Base-by-base conservation (phyloP, 1,139 yeast genomes). In the Debaryomyces udenii region DNA sequence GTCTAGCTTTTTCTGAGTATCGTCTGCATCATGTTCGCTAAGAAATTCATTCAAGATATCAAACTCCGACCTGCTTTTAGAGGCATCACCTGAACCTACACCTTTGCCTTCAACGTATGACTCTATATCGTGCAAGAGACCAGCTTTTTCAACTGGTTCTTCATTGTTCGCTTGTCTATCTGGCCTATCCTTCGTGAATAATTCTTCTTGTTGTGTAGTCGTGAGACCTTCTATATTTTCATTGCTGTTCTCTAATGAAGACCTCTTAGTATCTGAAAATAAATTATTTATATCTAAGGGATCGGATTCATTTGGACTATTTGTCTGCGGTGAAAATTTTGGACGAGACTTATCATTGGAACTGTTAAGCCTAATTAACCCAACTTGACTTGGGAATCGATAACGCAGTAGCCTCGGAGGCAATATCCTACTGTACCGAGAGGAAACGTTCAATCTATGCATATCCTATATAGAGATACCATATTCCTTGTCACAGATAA, bases 41-140 rank as follows among this genome's bases (percentile, higher is more conserved):
- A 38, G 26, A 27, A 38, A 38, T 10, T 32, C 32, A 18, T 31
- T 38, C 15, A 38, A 31, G 18, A 38, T 26, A 16, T 38, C 36
- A 26, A 32, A 37, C 24, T 34, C 37, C 4, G 37, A 34, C 17
- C 24, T 17, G 9, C 15, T 29, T 26, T 24, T 17, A 3, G 30
- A 16, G 11, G 20, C 9, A 3, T n/a, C 16, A 16, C 14, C 22
- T 16, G 26, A 23, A 11, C 10, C 31, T 13, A 15, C 15, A 4
- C 10, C 6, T 3, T 16, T 34, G n/a, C 11, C 37, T 4, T 34
- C 37, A n/a, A 34, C 30, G 6, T 34, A 34, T 5, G 37, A 23
- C 14, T 34, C 37, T 26, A 34, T 26, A 17, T 34, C 37, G 11
- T 28, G n/a, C 18, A 34, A 17, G 23, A 34, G 37, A 18, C 30